Evolutionary conservation across 495 filamentous ascomycete species (phyloP).

Genomic region (Penicillium canariense): DNA sequence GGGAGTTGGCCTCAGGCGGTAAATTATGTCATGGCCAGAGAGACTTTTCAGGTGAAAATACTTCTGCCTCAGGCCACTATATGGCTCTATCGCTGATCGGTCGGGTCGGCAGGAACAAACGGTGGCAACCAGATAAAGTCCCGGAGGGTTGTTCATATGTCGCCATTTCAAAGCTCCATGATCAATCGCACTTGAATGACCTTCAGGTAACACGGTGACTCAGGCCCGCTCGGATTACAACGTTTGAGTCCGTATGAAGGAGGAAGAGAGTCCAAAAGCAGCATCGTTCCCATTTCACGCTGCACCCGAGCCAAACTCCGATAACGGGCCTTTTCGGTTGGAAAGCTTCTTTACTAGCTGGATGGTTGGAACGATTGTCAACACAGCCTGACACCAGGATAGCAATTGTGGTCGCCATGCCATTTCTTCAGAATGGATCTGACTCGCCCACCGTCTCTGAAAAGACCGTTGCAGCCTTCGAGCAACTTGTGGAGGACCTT

Average conservation of each 20-base stretch:
- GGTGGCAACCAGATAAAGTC: constrained; percentile 1
- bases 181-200: not conserved
- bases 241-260: not conserved
- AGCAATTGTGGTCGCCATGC: constrained; percentile 24
- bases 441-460: constrained; percentile 11
- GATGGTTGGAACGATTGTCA: not conserved
- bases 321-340: constrained; percentile 12
- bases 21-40: constrained; percentile 26
- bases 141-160: not conserved
- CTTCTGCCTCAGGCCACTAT: constrained; percentile 2
- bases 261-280: not conserved
- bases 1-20: constrained; percentile 31
- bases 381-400: not conserved
- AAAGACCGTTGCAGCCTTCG: constrained; percentile 49
- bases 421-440: constrained; percentile 28
- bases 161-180: constrained; percentile 4
- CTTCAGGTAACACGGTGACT: not conserved
- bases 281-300: not conserved
- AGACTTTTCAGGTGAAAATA: not conserved
- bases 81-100: constrained; percentile 27
- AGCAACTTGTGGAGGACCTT: constrained; percentile 70
- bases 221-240: not conserved
- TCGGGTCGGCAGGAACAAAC: not conserved
- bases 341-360: not conserved
- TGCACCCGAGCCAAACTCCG: constrained; percentile 12